Evolutionary conservation across 2,329 filamentous ascomycete genomes (phyloP).

Genomic region (Ophiognomonia clavigignenti-juglandacearum): DNA sequence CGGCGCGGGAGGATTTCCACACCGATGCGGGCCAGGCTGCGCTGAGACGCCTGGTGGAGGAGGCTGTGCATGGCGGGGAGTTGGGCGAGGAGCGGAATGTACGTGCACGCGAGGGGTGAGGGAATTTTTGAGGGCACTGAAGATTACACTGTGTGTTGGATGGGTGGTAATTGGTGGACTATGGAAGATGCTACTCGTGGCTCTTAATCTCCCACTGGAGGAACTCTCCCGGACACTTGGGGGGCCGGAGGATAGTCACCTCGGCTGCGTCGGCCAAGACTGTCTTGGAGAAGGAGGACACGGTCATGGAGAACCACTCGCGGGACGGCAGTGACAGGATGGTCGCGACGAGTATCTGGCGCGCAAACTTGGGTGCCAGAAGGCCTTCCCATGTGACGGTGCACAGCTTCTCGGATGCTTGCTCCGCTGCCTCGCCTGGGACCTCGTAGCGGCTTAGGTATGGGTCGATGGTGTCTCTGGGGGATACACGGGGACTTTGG

Average conservation of each 20-base stretch:
- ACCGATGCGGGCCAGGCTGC: constrained; percentile 74
- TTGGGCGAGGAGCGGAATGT: constrained; percentile 61
- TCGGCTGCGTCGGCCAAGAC: constrained; percentile 42
- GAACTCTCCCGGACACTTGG: constrained; percentile 45
- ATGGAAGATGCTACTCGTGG: constrained; percentile 30
- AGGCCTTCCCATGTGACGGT: constrained; percentile 58
- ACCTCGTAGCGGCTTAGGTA: constrained; percentile 65
- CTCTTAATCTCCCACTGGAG: constrained; percentile 55
- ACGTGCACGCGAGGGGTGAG: constrained; percentile 55
- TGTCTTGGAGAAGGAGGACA: constrained; percentile 45
- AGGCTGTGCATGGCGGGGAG: constrained; percentile 67
- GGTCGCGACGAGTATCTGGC: constrained; percentile 40
- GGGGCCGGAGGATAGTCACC: constrained; percentile 49
- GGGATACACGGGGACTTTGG: constrained; percentile 56
- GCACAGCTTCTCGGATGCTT: constrained; percentile 32
- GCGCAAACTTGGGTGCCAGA: constrained; percentile 48
- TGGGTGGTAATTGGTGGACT: not conserved
- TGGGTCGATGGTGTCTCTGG: constrained; percentile 57
- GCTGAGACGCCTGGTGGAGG: constrained; percentile 71
- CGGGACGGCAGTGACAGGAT: constrained; percentile 37
- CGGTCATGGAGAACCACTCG: constrained; percentile 52
- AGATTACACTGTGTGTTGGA: no score
- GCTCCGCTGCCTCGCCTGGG: constrained; percentile 34
- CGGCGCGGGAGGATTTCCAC: constrained; percentile 77
- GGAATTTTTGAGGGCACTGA: no score